These are phyloP conservation scores for Termitomyces sp. DNA, from an alignment of 768 basidiomycete genomes.

Conservation along the genomic window DNA sequence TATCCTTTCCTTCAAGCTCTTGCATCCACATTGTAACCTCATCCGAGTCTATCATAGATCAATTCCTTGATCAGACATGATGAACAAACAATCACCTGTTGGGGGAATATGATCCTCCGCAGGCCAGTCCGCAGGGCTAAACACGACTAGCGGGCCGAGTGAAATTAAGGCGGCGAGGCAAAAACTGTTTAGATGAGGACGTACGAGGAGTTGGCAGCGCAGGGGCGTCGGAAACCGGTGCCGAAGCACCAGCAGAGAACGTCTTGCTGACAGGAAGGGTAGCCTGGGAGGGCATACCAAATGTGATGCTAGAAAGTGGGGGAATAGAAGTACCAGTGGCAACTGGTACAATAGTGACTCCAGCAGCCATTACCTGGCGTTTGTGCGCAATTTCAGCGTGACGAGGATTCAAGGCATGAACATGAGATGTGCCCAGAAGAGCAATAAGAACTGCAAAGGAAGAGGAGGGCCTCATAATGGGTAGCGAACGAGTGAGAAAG, in stretches of 20 bases:
- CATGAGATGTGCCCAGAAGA: conserved; percentile 18
- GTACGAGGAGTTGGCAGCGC: conserved; percentile 61
- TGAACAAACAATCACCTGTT: conserved; percentile 37
- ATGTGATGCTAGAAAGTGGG: conserved; percentile 53
- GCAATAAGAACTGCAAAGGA: conserved; percentile 11
- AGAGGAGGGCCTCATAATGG: conserved; percentile 13
- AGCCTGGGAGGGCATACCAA: conserved; percentile 56
- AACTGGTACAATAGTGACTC: conserved; percentile 42
- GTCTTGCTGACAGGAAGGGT: conserved; percentile 49
- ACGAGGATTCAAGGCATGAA: conserved; percentile 18
- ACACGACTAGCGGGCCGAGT: conserved; percentile 19
- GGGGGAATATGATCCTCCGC: conserved; percentile 54
- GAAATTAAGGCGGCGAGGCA: background rate
- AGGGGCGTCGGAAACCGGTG: conserved; percentile 65
- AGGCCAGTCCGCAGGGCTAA: conserved; percentile 49
- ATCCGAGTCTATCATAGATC: conserved; percentile 37
- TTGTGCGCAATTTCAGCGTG: conserved; percentile 29
- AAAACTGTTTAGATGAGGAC: conserved; percentile 17
- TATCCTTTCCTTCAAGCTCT: conserved; percentile 66
- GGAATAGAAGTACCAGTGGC: conserved; percentile 48
- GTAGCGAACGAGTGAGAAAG: conserved; percentile 11
- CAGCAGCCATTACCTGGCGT: conserved; percentile 28
- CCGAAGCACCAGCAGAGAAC: conserved; percentile 54
- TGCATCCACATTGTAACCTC: conserved; percentile 75
- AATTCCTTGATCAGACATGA: background rate